Evolutionary conservation across 2,329 filamentous ascomycete genomes (phyloP).

Genomic region (Passalora sequoiae): DNA sequence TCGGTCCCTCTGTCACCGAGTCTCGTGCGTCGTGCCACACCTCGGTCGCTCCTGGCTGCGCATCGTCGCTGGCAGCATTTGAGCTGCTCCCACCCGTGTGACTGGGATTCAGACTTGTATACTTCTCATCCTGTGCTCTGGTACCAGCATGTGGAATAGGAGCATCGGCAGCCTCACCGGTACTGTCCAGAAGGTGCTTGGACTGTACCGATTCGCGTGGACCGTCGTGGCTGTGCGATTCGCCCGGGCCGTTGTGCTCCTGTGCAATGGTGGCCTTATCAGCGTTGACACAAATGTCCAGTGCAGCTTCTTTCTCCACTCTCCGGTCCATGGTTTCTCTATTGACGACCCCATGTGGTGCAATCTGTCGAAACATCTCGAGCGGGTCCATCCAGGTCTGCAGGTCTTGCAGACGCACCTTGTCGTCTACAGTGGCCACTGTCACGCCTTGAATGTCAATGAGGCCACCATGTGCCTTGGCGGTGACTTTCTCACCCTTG

Average conservation of each 20-base stretch:
- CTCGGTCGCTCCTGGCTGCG: neutral
- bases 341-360: constrained; percentile 45
- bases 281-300: constrained; percentile 19
- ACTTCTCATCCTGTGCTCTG: neutral
- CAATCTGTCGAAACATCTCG: constrained; percentile 63
- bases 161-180: constrained; percentile 17
- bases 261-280: constrained; percentile 19
- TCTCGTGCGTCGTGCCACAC: constrained; percentile 5
- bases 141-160: constrained; percentile 22
- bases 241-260: constrained; percentile 14
- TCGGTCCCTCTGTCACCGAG: constrained; percentile 10
- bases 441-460: constrained; percentile 63
- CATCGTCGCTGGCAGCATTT: neutral
- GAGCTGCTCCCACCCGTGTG: neutral
- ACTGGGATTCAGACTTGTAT: neutral
- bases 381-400: constrained; percentile 63
- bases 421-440: constrained; percentile 57
- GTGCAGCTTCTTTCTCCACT: constrained; percentile 27
- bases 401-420: constrained; percentile 53
- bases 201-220: neutral
- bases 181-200: constrained; percentile 22
- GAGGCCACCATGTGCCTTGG: constrained; percentile 55
- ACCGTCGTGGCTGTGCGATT: neutral
- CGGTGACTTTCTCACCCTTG: constrained; percentile 57
- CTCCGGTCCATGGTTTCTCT: constrained; percentile 38